Evolutionary conservation across 2,329 filamentous ascomycete genomes (phyloP).

Genomic region (Fusarium armeniacum): DNA sequence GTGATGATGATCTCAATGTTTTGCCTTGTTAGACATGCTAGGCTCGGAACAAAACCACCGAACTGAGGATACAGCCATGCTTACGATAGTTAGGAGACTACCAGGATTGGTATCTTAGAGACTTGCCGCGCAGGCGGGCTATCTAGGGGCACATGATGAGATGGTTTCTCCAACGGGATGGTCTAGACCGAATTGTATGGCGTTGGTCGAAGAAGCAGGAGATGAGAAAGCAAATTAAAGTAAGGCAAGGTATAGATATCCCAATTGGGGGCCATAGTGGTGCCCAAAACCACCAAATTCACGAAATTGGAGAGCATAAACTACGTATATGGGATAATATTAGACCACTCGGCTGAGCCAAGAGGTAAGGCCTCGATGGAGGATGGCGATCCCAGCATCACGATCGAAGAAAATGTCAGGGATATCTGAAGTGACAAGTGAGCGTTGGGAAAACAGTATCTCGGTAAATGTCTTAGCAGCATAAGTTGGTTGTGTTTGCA

Average conservation of each 20-base stretch:
- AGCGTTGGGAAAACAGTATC: slow-evolving; percentile 1
- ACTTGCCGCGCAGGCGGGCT: slow-evolving; percentile 27
- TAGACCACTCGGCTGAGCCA: slow-evolving; percentile 15
- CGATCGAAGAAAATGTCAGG: slow-evolving; percentile 17
- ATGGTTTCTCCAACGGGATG: slow-evolving; percentile 15
- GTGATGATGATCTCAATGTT: not conserved
- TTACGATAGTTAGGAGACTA: slow-evolving; percentile 15
- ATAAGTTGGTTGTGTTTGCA: not conserved
- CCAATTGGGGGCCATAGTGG: slow-evolving; percentile 18
- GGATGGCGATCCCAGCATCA: slow-evolving; percentile 20
- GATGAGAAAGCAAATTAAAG: slow-evolving; percentile 9
- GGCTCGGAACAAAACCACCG: slow-evolving; percentile 7
- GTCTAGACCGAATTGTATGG: slow-evolving; percentile 5
- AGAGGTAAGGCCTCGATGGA: slow-evolving; percentile 29
- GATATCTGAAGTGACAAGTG: slow-evolving; percentile 8
- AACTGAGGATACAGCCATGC: not conserved
- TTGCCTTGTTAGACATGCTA: not conserved
- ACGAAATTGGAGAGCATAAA: not conserved
- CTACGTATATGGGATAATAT: not conserved
- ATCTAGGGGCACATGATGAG: slow-evolving; percentile 30
- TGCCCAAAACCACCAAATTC: slow-evolving; percentile 27
- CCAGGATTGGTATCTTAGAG: slow-evolving; percentile 3
- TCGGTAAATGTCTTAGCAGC: not conserved
- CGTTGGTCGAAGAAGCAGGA: not conserved
- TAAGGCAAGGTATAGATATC: slow-evolving; percentile 4